These are phyloP conservation scores for Knufia fluminis DNA, from an alignment of 2,329 filamentous ascomycete species.

Conservation along the genomic window DNA sequence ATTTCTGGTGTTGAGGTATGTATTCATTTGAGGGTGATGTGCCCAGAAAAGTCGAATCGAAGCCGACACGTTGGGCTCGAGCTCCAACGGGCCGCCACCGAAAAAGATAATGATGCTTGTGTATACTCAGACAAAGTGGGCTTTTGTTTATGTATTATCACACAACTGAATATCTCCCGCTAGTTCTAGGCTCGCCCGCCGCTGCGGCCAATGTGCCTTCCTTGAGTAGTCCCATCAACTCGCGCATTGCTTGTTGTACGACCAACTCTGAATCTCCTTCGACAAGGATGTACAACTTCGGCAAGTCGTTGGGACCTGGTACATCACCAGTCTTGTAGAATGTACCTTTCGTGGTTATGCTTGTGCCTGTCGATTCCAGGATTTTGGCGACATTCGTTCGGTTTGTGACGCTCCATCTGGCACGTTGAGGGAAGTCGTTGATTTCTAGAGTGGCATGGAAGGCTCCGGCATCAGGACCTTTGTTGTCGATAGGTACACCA, in stretches of 20 bases:
- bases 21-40: too few relatives aligned
- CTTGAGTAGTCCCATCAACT: conserved; percentile 76
- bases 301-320: conserved; percentile 62
- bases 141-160: conserved; percentile 29
- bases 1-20: too few relatives aligned
- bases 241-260: conserved; percentile 80
- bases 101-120: too few relatives aligned
- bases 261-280: conserved; percentile 93
- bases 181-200: conserved; percentile 62
- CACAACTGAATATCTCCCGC: conserved; percentile 78
- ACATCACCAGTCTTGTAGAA: conserved; percentile 80
- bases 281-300: conserved; percentile 96
- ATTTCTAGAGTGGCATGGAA: conserved; percentile 97
- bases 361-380: conserved; percentile 84
- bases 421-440: conserved; percentile 98
- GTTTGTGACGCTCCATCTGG: conserved; percentile 96
- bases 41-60: too few relatives aligned
- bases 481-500: conserved; percentile 95
- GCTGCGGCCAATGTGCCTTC: conserved; percentile 87
- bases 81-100: too few relatives aligned
- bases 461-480: conserved; percentile 89
- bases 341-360: conserved; percentile 92
- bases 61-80: too few relatives aligned
- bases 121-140: too few relatives aligned
- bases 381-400: conserved; percentile 98